Evolutionary conservation across 139 green algal genomes (phyloP), one percentile per base, ranked within the genome.

Genomic region (Micromonas commoda): DNA sequence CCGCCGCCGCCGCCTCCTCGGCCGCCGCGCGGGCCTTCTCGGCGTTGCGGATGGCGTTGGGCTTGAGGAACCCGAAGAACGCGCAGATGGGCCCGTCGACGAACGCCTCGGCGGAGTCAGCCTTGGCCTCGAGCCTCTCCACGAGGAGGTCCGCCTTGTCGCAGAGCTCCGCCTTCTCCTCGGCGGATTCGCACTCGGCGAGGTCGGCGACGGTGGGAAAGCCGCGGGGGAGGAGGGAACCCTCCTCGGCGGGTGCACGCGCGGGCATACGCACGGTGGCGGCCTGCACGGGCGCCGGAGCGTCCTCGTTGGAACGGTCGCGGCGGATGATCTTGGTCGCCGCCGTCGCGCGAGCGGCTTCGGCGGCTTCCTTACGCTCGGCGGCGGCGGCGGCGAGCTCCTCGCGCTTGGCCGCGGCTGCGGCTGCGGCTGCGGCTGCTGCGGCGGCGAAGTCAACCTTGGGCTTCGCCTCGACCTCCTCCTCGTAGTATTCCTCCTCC

Each of bases 11-110:
- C 1, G 68, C 68, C 20, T 53, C 26, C 6, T 75, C 68, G 1
- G 68, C 68, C 6, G 23, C 21, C 4, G 35, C 34, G 20, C 68
- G 23, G 3, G 68, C 68, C 23, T 39, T 38, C 2, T 28, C 35
- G 1, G 68, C 68, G 1, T 63, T 35, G 23, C 53, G 52, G 1
- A 39, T 39, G 37, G 68, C 68, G 21, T 39, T 39, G 21, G 68
- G 37, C 35, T 75, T 75, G 37, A 75, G 61, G 26, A 75, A 75
- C 34, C 52, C 52, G 19, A 75, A 64, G 19, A 75, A 64, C 2
- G 20, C 23, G n/a, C n/a, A 29, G 1, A 75, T 24, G 3, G 68
- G 68, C 24, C 37, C 37, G 68, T 32, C 53, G 1, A 39, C 38
- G 29, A 75, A 75, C 68, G 52, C 53, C 37, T 75, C 66, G 21